Evolutionary conservation across 345 rosid genomes (phyloP).

Genomic region (Gossypium stocksii): DNA sequence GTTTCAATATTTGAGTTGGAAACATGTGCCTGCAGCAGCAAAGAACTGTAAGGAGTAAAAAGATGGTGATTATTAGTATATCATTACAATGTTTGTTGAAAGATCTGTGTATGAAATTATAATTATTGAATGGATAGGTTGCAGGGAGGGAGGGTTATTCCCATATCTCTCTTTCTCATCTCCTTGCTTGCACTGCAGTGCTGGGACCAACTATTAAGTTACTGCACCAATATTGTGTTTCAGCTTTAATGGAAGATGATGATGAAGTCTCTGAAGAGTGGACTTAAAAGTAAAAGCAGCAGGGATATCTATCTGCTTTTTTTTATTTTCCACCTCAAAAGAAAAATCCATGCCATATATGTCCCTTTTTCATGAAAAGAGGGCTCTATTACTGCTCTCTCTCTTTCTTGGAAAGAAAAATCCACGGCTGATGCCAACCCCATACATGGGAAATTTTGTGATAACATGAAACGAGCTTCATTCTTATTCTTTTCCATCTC

Average conservation of each 20-base stretch:
- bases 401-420: slow-evolving; percentile 21
- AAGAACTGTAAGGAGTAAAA: slow-evolving; percentile 35
- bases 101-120: slow-evolving; percentile 32
- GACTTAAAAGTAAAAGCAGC: slow-evolving; percentile 33
- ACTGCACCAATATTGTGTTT: slow-evolving; percentile 21
- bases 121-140: slow-evolving; percentile 22
- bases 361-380: slow-evolving; percentile 34
- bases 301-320: slow-evolving; percentile 10
- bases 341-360: slow-evolving; percentile 23
- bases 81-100: slow-evolving; percentile 51
- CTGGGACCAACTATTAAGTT: neutral
- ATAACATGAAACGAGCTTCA: neutral
- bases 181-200: too few species aligned
- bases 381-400: slow-evolving; percentile 35
- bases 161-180: too few species aligned
- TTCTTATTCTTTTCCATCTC: neutral
- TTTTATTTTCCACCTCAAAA: slow-evolving; percentile 38
- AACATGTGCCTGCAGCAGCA: neutral
- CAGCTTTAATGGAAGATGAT: slow-evolving; percentile 45
- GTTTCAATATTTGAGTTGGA: too few species aligned
- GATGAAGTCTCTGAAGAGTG: slow-evolving; percentile 11
- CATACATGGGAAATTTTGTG: slow-evolving; percentile 43
- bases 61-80: slow-evolving; percentile 51
- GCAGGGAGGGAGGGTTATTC: too few species aligned
- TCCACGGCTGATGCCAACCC: slow-evolving; percentile 21